Evolutionary conservation across 139 green algal species (phyloP).

Genomic region (Chlamydomonas incerta): DNA sequence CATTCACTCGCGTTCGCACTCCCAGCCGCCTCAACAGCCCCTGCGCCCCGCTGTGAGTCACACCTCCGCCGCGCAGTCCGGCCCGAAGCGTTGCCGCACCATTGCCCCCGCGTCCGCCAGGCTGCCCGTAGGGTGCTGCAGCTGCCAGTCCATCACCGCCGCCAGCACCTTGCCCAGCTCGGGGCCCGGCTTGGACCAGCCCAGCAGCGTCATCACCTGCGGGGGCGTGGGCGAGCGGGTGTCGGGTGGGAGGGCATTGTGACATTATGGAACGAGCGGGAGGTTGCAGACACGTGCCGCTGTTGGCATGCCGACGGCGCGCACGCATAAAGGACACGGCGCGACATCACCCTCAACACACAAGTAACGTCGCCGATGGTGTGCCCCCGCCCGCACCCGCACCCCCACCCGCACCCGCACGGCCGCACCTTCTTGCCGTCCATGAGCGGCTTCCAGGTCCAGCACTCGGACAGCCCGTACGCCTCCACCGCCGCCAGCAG

Average conservation of each 20-base stretch:
- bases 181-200: conserved; percentile 70
- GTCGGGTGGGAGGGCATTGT: no score
- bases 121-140: conserved; percentile 69
- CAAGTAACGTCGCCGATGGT: no score
- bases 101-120: conserved; percentile 55
- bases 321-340: no score
- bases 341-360: no score
- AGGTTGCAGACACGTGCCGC: no score
- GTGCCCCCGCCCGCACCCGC: no score
- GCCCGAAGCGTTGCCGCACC: conserved; percentile 8
- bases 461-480: conserved; percentile 73
- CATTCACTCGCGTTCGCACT: no score
- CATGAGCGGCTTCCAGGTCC: conserved; percentile 79
- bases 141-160: conserved; percentile 81
- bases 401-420: no score
- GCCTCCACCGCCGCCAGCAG: conserved; percentile 60
- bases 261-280: background rate
- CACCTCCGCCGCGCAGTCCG: background rate
- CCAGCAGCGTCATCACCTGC: conserved; percentile 70
- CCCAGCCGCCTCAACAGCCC: no score
- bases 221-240: background rate
- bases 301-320: no score
- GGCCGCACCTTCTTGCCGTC: conserved; percentile 71
- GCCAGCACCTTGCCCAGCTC: conserved; percentile 68
- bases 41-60: background rate